These are phyloP conservation scores for Teratosphaeria gauchensis DNA, from an alignment of 2,329 filamentous ascomycete species.

Conservation along the genomic window DNA sequence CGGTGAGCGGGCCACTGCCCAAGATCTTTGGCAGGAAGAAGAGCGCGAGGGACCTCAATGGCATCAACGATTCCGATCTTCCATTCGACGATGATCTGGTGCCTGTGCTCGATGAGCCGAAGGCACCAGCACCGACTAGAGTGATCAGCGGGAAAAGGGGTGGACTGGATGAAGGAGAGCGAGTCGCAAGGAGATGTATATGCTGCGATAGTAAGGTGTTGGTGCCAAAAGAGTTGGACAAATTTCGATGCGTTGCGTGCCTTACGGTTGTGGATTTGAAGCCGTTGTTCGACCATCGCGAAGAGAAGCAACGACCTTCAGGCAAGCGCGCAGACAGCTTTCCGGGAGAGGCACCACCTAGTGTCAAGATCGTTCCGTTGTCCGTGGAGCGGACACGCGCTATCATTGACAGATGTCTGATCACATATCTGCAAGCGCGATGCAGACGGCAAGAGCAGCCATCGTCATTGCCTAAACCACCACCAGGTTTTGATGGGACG, in stretches of 20 bases:
- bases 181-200: constrained; percentile 67
- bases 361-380: constrained; percentile 32
- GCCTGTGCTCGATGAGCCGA: constrained; percentile 25
- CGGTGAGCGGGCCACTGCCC: constrained; percentile 72
- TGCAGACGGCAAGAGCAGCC: constrained; percentile 12
- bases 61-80: constrained; percentile 20
- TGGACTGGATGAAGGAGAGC: constrained; percentile 44
- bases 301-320: not conserved
- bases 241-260: constrained; percentile 77
- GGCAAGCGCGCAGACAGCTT: constrained; percentile 7
- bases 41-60: constrained; percentile 32
- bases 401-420: constrained; percentile 48
- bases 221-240: constrained; percentile 63
- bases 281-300: constrained; percentile 17
- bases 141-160: constrained; percentile 23
- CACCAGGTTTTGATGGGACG: not conserved
- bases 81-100: constrained; percentile 39
- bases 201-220: constrained; percentile 73
- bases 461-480: not conserved
- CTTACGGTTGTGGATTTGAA: constrained; percentile 71
- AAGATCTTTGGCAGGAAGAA: constrained; percentile 55
- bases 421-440: constrained; percentile 37
- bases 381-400: constrained; percentile 51
- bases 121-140: constrained; percentile 17
- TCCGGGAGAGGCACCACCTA: constrained; percentile 2